A percentile compares a stretch with the other conserved stretches of the same genome.
phyloP scores from a whole-genome alignment of 306 rosid genomes.

The Erythrophleum fordii region DNA sequence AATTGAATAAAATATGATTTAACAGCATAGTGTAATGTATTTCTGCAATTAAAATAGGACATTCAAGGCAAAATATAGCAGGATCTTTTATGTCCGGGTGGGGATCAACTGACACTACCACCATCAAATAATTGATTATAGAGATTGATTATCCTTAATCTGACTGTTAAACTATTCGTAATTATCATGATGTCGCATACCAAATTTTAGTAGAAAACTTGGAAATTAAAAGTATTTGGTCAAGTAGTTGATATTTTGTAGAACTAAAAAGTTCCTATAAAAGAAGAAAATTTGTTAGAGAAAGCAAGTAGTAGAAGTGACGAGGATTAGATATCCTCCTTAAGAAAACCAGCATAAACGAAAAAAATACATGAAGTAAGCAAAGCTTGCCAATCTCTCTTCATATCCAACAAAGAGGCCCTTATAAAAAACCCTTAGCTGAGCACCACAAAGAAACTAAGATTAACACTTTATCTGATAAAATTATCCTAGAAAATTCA shows the following conservation, averaged over 20 bases:
- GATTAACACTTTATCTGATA: neutral
- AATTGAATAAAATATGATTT: constrained; percentile 7
- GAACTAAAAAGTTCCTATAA: no score
- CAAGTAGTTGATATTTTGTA: neutral
- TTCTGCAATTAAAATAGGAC: constrained; percentile 7
- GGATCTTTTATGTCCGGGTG: neutral
- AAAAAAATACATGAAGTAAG: neutral
- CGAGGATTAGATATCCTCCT: neutral
- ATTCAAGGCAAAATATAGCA: constrained; percentile 28
- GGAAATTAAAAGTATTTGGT: neutral
- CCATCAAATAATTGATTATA: neutral
- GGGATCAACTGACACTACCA: neutral
- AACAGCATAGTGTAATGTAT: constrained; percentile 1
- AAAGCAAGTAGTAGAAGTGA: neutral
- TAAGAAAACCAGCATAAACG: neutral
- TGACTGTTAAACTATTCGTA: neutral
- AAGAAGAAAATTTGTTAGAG: neutral
- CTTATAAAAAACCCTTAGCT: neutral
- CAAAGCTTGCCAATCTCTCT: neutral
- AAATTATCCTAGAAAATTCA: neutral
- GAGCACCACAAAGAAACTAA: neutral
- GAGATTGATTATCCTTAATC: neutral
- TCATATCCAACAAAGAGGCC: neutral
- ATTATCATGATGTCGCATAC: neutral
- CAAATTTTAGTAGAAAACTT: neutral